Evolutionary conservation across 768 basidiomycete genomes (phyloP), one percentile per base, ranked within the genome.

Genomic region (Macrocybe gigantea): DNA sequence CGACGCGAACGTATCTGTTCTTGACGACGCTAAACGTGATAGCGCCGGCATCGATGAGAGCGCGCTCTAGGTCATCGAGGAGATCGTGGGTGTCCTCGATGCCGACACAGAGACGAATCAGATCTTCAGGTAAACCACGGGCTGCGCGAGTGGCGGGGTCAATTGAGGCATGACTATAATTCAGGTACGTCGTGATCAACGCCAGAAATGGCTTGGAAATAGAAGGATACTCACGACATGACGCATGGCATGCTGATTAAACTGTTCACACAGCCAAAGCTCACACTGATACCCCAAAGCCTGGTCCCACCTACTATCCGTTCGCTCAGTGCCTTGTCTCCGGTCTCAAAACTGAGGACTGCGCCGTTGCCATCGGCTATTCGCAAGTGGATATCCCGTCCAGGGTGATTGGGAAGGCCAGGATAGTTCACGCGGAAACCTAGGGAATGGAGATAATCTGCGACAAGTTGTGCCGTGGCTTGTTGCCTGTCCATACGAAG

Each of bases 161-260:
- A 55, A 99, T 99, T 35, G 96, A 98, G 15, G 96, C 93, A 64
- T 99, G 96, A 12, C 95, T 95, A 55, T 10, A 47, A 46, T 42
- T 42, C 39, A 45, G 49, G 57, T 30, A 53, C 43, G 49, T 44
- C 47, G 53, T 38, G 45, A 52, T 51, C 36, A 40, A 34, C 48
- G 10, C 31, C n/a, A 10, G 45, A 37, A 44, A 33, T 11, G 37
- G 50, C 33, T 33, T 45, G 29, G 14, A 38, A 44, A 46, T 56
- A 22, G 36, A 7, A 45, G 44, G 51, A 47, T 45, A 88, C 94
- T 71, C 66, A 98, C 95, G 93, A 96, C 96, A 99, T 98, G 57
- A 92, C 83, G 64, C 96, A 98, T 34, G 96, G 96, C 95, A 99
- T 97, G 54, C 89, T 93, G 68, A 98, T 98, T 64, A 99, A 64